A percentile compares a stretch with the other conserved stretches of the same genome.
Evolutionary conservation across 768 basidiomycete genomes (phyloP).

Genomic region (Royoungia palumana): DNA sequence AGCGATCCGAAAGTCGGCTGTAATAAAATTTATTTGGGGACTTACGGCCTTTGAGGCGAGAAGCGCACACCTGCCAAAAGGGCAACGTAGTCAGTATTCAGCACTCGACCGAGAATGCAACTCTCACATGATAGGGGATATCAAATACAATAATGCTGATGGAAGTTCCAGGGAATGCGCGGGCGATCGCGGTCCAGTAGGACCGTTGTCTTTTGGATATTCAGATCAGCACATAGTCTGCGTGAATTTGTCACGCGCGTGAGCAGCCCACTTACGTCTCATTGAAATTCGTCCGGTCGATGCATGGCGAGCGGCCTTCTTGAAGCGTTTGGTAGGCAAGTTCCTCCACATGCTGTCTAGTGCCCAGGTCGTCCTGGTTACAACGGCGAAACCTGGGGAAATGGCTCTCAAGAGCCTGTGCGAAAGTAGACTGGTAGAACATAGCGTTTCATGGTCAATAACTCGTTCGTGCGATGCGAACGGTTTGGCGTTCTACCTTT

Average conservation of each 20-base stretch:
- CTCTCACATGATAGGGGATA: slow-evolving; percentile 67
- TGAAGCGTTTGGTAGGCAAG: slow-evolving; percentile 50
- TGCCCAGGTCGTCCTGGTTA: slow-evolving; percentile 79
- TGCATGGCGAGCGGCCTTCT: slow-evolving; percentile 67
- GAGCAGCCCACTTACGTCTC: slow-evolving; percentile 51
- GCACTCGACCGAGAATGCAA: slow-evolving; percentile 6
- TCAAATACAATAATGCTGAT: slow-evolving; percentile 79
- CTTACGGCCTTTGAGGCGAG: slow-evolving; percentile 59
- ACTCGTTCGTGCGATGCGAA: background rate
- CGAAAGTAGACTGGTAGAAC: slow-evolving; percentile 54
- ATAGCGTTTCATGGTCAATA: slow-evolving; percentile 1
- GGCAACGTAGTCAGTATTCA: slow-evolving; percentile 12
- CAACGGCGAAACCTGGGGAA: slow-evolving; percentile 65
- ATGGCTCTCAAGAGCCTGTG: slow-evolving; percentile 59
- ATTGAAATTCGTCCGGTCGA: slow-evolving; percentile 79
- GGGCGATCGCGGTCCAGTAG: slow-evolving; percentile 73
- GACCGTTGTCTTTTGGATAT: slow-evolving; percentile 53
- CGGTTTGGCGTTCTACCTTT: slow-evolving; percentile 43
- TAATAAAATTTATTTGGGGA: slow-evolving; percentile 12
- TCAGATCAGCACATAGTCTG: slow-evolving; percentile 2
- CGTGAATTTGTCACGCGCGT: background rate
- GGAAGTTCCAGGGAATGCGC: slow-evolving; percentile 56
- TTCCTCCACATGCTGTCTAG: slow-evolving; percentile 60
- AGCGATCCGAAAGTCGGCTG: slow-evolving; percentile 5
- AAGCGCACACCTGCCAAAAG: slow-evolving; percentile 53